Conservation (phyloP, 768 basidiomycete species). For the Phallus indusiatus region DNA sequence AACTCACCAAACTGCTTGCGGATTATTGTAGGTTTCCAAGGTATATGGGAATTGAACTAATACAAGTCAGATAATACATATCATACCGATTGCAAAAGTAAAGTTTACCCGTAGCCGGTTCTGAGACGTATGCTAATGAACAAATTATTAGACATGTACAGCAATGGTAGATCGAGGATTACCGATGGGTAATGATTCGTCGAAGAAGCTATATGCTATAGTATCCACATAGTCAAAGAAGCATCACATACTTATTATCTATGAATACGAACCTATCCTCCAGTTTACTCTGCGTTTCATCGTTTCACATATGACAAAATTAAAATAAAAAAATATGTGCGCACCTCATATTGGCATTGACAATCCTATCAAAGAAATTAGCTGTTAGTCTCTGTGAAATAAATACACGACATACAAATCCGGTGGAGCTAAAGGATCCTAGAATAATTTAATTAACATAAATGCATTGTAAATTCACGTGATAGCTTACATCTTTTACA, state of each 20-base stretch:
- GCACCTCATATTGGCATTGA: conserved; percentile 35
- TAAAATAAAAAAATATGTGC: conserved; percentile 10
- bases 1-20: conserved; percentile 39
- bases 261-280: conserved; percentile 28
- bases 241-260: conserved; percentile 19
- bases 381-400: neutral
- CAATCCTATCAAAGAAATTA: conserved; percentile 14
- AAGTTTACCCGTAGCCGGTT: conserved; percentile 10
- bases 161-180: neutral
- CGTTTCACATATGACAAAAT: conserved; percentile 20
- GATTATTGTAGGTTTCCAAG: conserved; percentile 52
- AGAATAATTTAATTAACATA: conserved; percentile 16
- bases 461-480: conserved; percentile 23
- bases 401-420: conserved; percentile 22
- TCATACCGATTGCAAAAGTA: neutral
- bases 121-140: conserved; percentile 22
- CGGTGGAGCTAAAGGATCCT: conserved; percentile 28
- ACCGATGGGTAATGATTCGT: conserved; percentile 25
- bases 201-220: conserved; percentile 24
- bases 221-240: neutral
- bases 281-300: conserved; percentile 24
- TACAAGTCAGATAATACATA: neutral
- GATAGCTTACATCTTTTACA: conserved; percentile 22
- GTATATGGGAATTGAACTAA: conserved; percentile 55
- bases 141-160: neutral